Conservation (phyloP, 805 yeast species). For the Candida khao-thaluensis region DNA sequence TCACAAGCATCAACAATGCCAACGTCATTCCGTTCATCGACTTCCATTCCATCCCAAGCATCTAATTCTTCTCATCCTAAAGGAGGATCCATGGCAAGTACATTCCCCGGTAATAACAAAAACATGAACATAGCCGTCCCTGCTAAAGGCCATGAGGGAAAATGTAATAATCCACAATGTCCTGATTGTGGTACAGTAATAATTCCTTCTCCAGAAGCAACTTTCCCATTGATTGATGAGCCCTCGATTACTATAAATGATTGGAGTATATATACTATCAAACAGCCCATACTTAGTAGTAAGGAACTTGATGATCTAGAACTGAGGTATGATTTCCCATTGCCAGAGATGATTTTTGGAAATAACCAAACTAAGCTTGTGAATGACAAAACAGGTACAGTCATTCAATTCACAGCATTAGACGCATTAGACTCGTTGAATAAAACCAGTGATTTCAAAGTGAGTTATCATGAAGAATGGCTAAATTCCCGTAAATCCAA, state of each 20-base stretch:
- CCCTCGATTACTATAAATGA: constrained; percentile 69
- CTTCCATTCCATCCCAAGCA: background rate
- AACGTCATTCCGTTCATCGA: background rate
- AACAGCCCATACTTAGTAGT: constrained; percentile 75
- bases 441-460: constrained; percentile 43
- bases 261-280: constrained; percentile 74
- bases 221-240: constrained; percentile 58
- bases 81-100: no score
- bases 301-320: constrained; percentile 68
- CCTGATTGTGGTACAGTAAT: constrained; percentile 68
- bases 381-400: constrained; percentile 34
- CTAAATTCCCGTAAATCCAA: constrained; percentile 33
- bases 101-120: background rate
- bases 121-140: constrained; percentile 34
- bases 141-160: constrained; percentile 38
- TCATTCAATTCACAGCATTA: constrained; percentile 68
- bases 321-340: constrained; percentile 62
- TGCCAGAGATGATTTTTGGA: constrained; percentile 98
- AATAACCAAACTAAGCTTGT: constrained; percentile 62
- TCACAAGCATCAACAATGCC: background rate
- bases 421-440: constrained; percentile 58
- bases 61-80: background rate
- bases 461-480: constrained; percentile 90
- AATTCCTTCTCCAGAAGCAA: constrained; percentile 73
- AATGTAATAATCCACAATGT: constrained; percentile 50